Percentiles rank a stretch among this genome's conserved stretches.
These are phyloP conservation scores for Echites panduratus DNA, from an alignment of 257 asterid species.

Conservation along the genomic window DNA sequence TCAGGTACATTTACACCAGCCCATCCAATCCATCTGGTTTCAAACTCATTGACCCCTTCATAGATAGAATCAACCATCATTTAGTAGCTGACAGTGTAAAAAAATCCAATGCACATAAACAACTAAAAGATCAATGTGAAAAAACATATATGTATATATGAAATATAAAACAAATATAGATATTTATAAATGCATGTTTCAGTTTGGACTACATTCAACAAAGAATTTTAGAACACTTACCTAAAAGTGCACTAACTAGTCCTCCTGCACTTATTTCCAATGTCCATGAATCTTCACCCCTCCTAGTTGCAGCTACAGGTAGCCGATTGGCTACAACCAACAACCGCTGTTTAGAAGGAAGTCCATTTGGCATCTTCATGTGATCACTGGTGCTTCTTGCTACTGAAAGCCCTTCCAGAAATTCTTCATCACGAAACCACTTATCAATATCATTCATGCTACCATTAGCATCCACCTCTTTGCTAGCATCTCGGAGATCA, in stretches of 20 bases:
- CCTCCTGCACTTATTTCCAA: slow-evolving; percentile 89
- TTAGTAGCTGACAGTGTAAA: neutral
- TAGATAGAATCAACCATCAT: slow-evolving; percentile 19
- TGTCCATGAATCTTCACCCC: slow-evolving; percentile 66
- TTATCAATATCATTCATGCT: slow-evolving; percentile 38
- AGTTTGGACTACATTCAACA: neutral
- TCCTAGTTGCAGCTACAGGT: slow-evolving; percentile 79
- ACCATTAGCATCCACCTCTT: slow-evolving; percentile 34
- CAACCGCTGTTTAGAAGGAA: slow-evolving; percentile 49
- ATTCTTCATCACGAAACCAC: slow-evolving; percentile 39
- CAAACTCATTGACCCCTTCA: slow-evolving; percentile 77
- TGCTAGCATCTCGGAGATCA: slow-evolving; percentile 37
- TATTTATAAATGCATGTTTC: neutral
- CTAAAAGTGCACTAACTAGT: slow-evolving; percentile 77
- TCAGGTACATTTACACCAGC: slow-evolving; percentile 96
- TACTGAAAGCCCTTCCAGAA: slow-evolving; percentile 33
- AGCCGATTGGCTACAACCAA: slow-evolving; percentile 86
- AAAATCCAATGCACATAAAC: neutral
- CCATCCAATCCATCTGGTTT: slow-evolving; percentile 98
- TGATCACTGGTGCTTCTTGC: slow-evolving; percentile 24
- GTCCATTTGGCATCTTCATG: slow-evolving; percentile 40
- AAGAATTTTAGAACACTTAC: slow-evolving; percentile 31
- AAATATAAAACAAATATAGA: neutral
- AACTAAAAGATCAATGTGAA: slow-evolving; percentile 12
- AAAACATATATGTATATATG: neutral